Evolutionary conservation across 306 rosid species (phyloP).

Genomic region (Dicorynia guianensis): DNA sequence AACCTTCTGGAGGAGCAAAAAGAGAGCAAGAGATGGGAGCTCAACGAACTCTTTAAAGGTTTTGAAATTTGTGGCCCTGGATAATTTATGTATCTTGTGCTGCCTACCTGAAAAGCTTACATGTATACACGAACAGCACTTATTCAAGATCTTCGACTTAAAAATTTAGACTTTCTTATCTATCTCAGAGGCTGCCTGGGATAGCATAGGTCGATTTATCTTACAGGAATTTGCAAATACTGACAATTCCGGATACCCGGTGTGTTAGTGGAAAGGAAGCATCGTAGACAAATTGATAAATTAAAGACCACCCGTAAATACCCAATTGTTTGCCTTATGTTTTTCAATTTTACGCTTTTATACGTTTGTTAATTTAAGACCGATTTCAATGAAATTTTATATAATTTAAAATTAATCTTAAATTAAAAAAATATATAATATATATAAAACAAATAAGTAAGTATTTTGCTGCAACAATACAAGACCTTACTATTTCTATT

Average conservation of each 20-base stretch:
- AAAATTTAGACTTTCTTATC: conserved; percentile 19
- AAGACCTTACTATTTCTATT: not conserved
- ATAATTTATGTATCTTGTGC: conserved; percentile 40
- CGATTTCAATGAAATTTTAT: too few species aligned
- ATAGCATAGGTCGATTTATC: conserved; percentile 8
- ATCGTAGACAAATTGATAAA: conserved; percentile 2
- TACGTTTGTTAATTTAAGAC: too few species aligned
- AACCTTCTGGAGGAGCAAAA: not conserved
- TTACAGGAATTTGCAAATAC: conserved; percentile 5
- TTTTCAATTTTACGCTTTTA: too few species aligned
- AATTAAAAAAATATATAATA: too few species aligned
- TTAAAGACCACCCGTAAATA: not conserved
- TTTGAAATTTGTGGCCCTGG: conserved; percentile 15
- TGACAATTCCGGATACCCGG: not conserved
- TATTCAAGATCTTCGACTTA: conserved; percentile 26
- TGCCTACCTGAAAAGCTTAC: conserved; percentile 28
- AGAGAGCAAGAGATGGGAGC: conserved; percentile 18
- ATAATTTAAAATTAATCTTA: too few species aligned
- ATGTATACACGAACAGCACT: conserved; percentile 40
- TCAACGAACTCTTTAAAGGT: conserved; percentile 8
- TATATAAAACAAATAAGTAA: too few species aligned
- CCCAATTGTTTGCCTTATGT: too few species aligned
- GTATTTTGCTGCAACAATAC: not conserved
- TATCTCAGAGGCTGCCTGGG: not conserved
- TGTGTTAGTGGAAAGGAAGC: not conserved